A percentile compares a stretch with the other conserved stretches of the same genome.
phyloP scores from a whole-genome alignment of 2,329 filamentous ascomycete genomes.

The Tolypocladium sp. region DNA sequence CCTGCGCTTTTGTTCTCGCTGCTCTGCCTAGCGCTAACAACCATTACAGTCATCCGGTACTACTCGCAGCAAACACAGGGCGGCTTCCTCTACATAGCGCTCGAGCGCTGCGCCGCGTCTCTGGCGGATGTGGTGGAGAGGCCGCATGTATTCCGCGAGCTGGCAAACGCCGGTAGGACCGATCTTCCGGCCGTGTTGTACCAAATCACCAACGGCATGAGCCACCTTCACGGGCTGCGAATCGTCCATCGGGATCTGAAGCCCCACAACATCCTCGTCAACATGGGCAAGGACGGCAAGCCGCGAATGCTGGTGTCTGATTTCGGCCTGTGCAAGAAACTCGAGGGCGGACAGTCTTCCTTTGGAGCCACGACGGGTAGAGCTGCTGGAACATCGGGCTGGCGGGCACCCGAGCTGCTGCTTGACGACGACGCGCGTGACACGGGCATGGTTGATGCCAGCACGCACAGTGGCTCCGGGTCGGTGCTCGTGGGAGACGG shows the following conservation, averaged over 20 bases:
- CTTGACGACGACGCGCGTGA: constrained; percentile 64
- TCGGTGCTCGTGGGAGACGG: constrained; percentile 48
- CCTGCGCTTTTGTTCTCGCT: neutral
- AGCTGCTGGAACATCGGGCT: constrained; percentile 86
- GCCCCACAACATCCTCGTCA: constrained; percentile 91
- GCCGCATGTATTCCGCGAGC: constrained; percentile 53
- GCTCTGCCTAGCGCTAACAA: constrained; percentile 1
- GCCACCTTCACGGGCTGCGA: constrained; percentile 80
- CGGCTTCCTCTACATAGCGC: constrained; percentile 89
- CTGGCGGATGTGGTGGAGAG: constrained; percentile 85
- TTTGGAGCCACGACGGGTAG: constrained; percentile 91
- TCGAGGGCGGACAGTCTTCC: constrained; percentile 89
- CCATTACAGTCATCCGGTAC: constrained; percentile 73
- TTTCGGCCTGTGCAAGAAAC: constrained; percentile 94
- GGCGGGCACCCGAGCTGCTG: constrained; percentile 91
- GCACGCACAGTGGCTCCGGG: constrained; percentile 52
- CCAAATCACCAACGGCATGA: constrained; percentile 83
- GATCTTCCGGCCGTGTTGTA: constrained; percentile 75
- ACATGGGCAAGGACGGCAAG: constrained; percentile 57
- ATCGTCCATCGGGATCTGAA: constrained; percentile 98
- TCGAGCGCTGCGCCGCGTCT: constrained; percentile 90
- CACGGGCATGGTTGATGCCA: constrained; percentile 35
- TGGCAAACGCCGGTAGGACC: constrained; percentile 63
- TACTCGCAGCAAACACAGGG: constrained; percentile 84
- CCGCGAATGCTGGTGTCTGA: constrained; percentile 92